Percentiles rank a stretch among this genome's conserved stretches.
These are phyloP conservation scores for Rhizophagus prolifer DNA, from an alignment of 192 early-diverging fungal species.

Conservation along the genomic window DNA sequence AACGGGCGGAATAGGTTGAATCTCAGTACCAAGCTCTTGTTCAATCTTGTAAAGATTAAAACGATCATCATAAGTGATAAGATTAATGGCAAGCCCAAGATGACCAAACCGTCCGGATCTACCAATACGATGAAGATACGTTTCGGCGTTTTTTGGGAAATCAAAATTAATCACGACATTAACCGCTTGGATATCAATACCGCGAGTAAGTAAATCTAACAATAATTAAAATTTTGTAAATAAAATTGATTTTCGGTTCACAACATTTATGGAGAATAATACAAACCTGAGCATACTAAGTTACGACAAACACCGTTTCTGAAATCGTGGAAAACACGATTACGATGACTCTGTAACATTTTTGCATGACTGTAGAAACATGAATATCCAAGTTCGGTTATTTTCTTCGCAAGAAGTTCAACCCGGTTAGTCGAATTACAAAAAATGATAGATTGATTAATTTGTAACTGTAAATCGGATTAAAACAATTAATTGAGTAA, in stretches of 20 bases:
- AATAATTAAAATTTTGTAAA: constrained; percentile 7
- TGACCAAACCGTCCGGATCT: constrained; percentile 96
- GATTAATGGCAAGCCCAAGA: constrained; percentile 95
- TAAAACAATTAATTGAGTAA: neutral
- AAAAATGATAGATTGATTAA: constrained; percentile 99
- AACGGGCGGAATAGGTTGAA: constrained; percentile 94
- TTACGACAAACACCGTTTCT: constrained; percentile 96
- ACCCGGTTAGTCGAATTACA: constrained; percentile 99
- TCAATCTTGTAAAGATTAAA: constrained; percentile 98
- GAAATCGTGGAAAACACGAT: constrained; percentile 99
- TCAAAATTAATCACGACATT: constrained; percentile 99
- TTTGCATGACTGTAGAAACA: constrained; percentile 99
- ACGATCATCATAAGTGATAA: constrained; percentile 97
- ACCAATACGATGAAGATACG: constrained; percentile 98
- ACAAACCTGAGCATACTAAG: constrained; percentile 88
- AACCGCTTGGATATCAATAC: constrained; percentile 99
- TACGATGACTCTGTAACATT: constrained; percentile 98
- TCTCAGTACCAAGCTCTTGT: constrained; percentile 97
- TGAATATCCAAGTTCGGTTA: constrained; percentile 99
- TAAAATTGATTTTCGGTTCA: neutral
- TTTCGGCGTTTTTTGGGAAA: constrained; percentile 99
- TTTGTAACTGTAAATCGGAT: constrained; percentile 74
- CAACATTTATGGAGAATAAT: neutral
- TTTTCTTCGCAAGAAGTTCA: constrained; percentile 97
- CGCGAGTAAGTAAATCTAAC: constrained; percentile 94